Conservation (phyloP, 441 rosid species). For the Pelargonium fulgidum region DNA sequence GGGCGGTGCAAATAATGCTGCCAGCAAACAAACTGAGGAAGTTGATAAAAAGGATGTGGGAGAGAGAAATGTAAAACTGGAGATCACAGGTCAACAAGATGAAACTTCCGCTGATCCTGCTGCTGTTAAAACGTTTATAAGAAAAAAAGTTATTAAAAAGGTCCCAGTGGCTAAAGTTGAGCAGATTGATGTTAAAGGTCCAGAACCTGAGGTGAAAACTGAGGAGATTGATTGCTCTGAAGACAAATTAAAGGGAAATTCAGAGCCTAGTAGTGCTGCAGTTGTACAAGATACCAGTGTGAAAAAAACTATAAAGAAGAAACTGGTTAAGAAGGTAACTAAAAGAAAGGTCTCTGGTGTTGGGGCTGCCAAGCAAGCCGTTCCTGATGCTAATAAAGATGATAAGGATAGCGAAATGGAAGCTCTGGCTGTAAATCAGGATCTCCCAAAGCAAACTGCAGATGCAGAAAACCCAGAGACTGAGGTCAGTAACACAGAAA, state of each 20-base stretch:
- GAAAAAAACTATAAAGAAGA: constrained; percentile 60
- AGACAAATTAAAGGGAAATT: constrained; percentile 43
- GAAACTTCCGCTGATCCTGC: constrained; percentile 38
- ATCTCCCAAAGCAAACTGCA: constrained; percentile 28
- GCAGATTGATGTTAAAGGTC: constrained; percentile 35
- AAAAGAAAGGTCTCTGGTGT: constrained; percentile 57
- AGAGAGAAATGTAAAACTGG: constrained; percentile 37
- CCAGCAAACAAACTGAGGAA: constrained; percentile 37
- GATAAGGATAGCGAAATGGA: constrained; percentile 34
- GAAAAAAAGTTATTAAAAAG: constrained; percentile 51
- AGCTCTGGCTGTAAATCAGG: constrained; percentile 27
- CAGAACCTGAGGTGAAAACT: constrained; percentile 37
- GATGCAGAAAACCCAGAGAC: constrained; percentile 24
- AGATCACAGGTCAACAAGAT: constrained; percentile 34
- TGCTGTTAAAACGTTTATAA: constrained; percentile 43
- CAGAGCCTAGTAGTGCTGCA: constrained; percentile 31
- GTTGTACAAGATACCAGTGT: constrained; percentile 41
- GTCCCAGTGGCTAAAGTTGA: constrained; percentile 30
- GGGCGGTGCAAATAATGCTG: constrained; percentile 31
- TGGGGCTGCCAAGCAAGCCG: constrained; percentile 26
- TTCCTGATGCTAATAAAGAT: constrained; percentile 36
- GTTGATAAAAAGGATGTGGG: constrained; percentile 35
- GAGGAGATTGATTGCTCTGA: constrained; percentile 33
- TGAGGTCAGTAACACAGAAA: constrained; percentile 22
- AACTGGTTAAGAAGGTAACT: constrained; percentile 71